Base-by-base conservation (phyloP, 805 yeast genomes). In the Sugiyamaella floridensis region DNA sequence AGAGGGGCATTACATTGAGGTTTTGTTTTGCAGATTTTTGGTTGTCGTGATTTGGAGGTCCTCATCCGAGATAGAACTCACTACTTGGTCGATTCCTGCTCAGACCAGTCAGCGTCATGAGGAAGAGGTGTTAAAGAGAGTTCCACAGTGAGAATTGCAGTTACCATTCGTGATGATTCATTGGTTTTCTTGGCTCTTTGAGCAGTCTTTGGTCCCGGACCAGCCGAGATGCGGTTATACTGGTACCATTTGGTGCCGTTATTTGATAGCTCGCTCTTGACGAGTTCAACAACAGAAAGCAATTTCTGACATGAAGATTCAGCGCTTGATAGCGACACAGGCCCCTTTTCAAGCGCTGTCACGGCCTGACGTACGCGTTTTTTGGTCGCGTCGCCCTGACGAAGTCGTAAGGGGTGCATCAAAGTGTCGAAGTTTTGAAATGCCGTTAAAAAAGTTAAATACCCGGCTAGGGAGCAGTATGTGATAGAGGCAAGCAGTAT, bases 201-300 rank as follows among this genome's bases (percentile, higher is more conserved):
- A 32, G n/a, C 37, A 32, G 8, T 5, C 46, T 41, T 41, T 6
- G 4, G 44, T 41, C 19, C 34, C 18, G 18, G 11, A 40, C 19
- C 34, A 16, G 19, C 29, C 28, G 46, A 26, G 18, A 57, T 32
- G 4, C 49, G 34, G 45, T 57, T 60, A 55, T 60, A 60, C 47
- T 60, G 63, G 49, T 51, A 54, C 11, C 43, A 40, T 16, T 47
- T 40, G 40, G 43, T 51, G n/a, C 43, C 51, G 6, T 12, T 19
- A 15, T 46, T 40, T 34, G 37, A 34, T 29, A 50, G 32, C 44
- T 50, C 18, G 47, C 49, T 52, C 52, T 61, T 61, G 19, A 54
- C 57, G 20, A 47, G 48, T 44, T 61, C 63, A 2, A 52, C 61
- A 1, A 60, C 57, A 6, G 65, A 54, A 16, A 60, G 51, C 42